Conservation (phyloP, 306 rosid species). For the Rosa rugosa region DNA sequence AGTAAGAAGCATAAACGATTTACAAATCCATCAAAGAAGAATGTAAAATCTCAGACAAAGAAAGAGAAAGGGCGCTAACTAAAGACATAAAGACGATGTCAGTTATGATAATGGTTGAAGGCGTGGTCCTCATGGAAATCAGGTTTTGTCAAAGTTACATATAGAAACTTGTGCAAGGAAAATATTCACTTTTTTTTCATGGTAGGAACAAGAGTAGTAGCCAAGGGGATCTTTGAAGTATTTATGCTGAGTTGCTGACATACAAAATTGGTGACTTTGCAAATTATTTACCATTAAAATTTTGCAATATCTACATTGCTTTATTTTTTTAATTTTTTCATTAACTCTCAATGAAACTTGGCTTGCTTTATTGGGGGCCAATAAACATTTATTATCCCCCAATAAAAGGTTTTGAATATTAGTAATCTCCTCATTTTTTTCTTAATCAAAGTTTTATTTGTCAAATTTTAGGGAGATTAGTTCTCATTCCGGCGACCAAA, state of each 20-base stretch:
- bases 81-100: background rate
- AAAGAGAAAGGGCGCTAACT: constrained; percentile 36
- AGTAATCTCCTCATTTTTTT: no score
- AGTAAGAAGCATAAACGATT: constrained; percentile 36
- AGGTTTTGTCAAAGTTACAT: background rate
- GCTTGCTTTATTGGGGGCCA: no score
- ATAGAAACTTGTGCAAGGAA: background rate
- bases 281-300: background rate
- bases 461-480: no score
- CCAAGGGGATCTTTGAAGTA: background rate
- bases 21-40: constrained; percentile 37
- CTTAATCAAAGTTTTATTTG: no score
- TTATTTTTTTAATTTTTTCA: no score
- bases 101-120: background rate
- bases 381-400: no score
- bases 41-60: constrained; percentile 32
- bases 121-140: background rate
- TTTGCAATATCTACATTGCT: no score
- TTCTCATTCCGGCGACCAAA: no score
- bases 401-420: no score
- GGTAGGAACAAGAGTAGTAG: background rate
- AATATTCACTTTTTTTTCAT: background rate
- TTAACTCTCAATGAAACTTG: no score
- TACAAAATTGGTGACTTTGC: background rate
- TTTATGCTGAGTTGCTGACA: background rate